A percentile compares a stretch with the other conserved stretches of the same genome.
Conservation (phyloP, 768 basidiomycete genomes). For the Termitomyces eurrhizus region DNA sequence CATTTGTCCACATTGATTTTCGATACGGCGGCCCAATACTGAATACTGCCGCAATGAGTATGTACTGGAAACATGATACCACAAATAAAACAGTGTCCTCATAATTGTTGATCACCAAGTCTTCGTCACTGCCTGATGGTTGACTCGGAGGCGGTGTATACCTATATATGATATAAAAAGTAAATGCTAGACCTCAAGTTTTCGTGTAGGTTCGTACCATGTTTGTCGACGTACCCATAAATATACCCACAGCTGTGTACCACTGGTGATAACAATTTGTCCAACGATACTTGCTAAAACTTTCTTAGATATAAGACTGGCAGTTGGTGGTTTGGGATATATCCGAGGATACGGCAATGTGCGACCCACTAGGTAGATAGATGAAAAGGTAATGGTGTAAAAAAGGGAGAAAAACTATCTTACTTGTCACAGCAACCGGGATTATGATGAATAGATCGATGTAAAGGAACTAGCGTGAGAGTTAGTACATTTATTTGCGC, state of each 20-base stretch:
- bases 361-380: slow-evolving; percentile 74
- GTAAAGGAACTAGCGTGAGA: slow-evolving; percentile 72
- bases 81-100: slow-evolving; percentile 93
- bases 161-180: slow-evolving; percentile 37
- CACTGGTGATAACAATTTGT: slow-evolving; percentile 83
- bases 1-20: slow-evolving; percentile 92
- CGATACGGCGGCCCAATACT: slow-evolving; percentile 98
- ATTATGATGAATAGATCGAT: slow-evolving; percentile 99
- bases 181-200: neutral
- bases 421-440: slow-evolving; percentile 93
- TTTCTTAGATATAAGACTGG: slow-evolving; percentile 92
- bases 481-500: slow-evolving; percentile 9
- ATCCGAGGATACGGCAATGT: slow-evolving; percentile 88
- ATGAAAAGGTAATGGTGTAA: slow-evolving; percentile 3
- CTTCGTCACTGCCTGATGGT: slow-evolving; percentile 53
- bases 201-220: slow-evolving; percentile 52
- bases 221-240: slow-evolving; percentile 85
- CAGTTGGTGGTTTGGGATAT: slow-evolving; percentile 88
- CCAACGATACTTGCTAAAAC: slow-evolving; percentile 92
- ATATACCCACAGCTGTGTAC: slow-evolving; percentile 78
- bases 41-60: slow-evolving; percentile 94
- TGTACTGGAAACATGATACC: slow-evolving; percentile 97
- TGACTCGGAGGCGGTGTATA: slow-evolving; percentile 64
- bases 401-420: slow-evolving; percentile 26
- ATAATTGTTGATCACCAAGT: slow-evolving; percentile 80